Base-by-base conservation (phyloP, 2,329 filamentous ascomycete genomes). In the Cordyceps militaris region DNA sequence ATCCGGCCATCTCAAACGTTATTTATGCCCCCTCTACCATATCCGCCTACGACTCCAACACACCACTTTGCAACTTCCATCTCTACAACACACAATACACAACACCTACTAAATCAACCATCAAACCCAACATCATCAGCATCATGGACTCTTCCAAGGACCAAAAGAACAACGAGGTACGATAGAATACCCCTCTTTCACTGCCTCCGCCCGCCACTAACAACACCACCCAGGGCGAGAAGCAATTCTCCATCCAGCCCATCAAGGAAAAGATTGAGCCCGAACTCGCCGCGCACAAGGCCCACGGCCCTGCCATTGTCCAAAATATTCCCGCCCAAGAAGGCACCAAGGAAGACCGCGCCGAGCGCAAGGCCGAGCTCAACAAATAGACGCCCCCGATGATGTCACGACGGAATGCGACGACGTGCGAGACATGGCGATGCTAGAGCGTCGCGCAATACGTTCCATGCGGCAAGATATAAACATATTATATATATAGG, bases 281-380 rank as follows among this genome's bases (percentile, higher is more conserved):
- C 65, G 77, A 78, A 68, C 77, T 82, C 66, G 73, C 76, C 56
- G 74, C 79, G 36, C 76, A 80, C 66, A 68, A 77, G 57, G 82
- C 82, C 19, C 73, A 80, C 53, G 84, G 84, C 34, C 84, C 84
- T 16, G 83, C 74, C 28, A 64, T 84, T 26, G 74, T 80, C 19
- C 70, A 82, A 61, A 74, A 79, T 60, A 78, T 84, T 73, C 77
- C 77, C 16, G 71, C 71, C 34, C 68, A 79, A 52, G 82, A 86
- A 73, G 84, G 82, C 16, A 83, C 80, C 59, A 87, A 86, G 72
- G 86, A 88, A 69, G 87, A 90, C 66, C 80, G 86, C 56, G 75
- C 79, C 66, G 83, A 80, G 13, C 85, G 82, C 69, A 84, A 83
- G 60, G 75, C 84, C 68, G 82, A 82, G 66, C 65, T 90, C 70